Percentiles rank a stretch among this genome's conserved stretches.
Conservation (phyloP, 2,329 filamentous ascomycete genomes). For the Alternaria viburni region DNA sequence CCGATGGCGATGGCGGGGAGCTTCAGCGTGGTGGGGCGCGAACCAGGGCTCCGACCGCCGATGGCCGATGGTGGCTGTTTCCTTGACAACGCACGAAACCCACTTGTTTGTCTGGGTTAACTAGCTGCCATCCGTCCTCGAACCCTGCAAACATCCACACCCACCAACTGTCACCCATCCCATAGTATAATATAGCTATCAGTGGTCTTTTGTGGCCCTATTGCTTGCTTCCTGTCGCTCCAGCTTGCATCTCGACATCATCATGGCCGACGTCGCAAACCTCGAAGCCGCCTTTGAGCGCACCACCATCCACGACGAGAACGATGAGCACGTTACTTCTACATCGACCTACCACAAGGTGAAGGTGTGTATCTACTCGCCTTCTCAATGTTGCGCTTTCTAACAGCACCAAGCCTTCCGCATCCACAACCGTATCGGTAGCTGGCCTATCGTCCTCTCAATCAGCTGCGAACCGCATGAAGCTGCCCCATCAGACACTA, state of each 20-base stretch:
- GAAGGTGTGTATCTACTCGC: slow-evolving; percentile 65
- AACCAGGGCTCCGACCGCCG: slow-evolving; percentile 11
- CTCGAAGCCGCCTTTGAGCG: slow-evolving; percentile 89
- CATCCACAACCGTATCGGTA: slow-evolving; percentile 55
- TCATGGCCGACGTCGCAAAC: slow-evolving; percentile 65
- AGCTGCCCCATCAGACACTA: slow-evolving; percentile 75
- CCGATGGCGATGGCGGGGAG: slow-evolving; percentile 17
- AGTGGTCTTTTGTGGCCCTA: slow-evolving; percentile 3
- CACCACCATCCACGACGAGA: slow-evolving; percentile 89
- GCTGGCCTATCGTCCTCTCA: slow-evolving; percentile 55
- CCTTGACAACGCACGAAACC: slow-evolving; percentile 12
- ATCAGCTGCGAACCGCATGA: slow-evolving; percentile 67
- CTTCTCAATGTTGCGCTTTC: slow-evolving; percentile 8
- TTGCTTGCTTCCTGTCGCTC: slow-evolving; percentile 15
- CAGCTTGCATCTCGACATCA: slow-evolving; percentile 3
- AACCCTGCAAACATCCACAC: slow-evolving; percentile 12
- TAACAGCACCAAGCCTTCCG: slow-evolving; percentile 50
- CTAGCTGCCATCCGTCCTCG: slow-evolving; percentile 5
- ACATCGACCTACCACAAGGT: slow-evolving; percentile 70
- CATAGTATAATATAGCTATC: slow-evolving; percentile 13
- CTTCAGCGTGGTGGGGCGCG: slow-evolving; percentile 2
- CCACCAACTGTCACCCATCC: slow-evolving; percentile 17
- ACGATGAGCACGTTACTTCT: slow-evolving; percentile 65
- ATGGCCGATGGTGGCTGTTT: slow-evolving; percentile 7
- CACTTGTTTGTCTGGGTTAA: slow-evolving; percentile 23